phyloP scores from a whole-genome alignment of 1,284 basidiomycete genomes.

The Tetrapyrgos nigripes region DNA sequence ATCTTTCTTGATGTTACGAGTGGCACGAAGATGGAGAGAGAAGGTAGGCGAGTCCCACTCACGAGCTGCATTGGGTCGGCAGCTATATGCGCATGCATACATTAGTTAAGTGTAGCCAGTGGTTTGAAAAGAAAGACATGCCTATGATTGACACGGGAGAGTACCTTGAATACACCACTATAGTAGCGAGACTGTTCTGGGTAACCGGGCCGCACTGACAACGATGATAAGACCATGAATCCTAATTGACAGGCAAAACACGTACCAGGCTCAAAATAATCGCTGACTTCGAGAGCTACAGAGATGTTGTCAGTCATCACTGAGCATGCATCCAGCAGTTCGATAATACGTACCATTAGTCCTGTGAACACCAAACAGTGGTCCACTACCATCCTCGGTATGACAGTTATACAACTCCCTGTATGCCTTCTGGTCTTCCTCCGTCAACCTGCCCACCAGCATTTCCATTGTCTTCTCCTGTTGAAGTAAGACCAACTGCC shows the following conservation, averaged over 20 bases:
- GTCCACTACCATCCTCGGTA: conserved; percentile 13
- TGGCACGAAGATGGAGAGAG: conserved; percentile 32
- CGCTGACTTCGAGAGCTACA: background rate
- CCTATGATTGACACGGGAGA: conserved; percentile 14
- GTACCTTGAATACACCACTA: background rate
- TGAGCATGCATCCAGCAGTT: background rate
- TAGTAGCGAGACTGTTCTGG: background rate
- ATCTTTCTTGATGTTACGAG: conserved; percentile 33
- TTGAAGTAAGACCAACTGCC: conserved; percentile 6
- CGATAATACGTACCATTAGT: conserved; percentile 8
- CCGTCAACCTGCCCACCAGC: conserved; percentile 7
- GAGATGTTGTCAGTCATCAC: background rate
- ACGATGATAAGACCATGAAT: background rate
- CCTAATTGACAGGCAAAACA: background rate
- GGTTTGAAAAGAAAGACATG: conserved; percentile 2
- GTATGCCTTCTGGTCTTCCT: conserved; percentile 13
- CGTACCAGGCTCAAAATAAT: background rate
- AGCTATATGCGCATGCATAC: conserved; percentile 23
- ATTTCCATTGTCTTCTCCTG: background rate
- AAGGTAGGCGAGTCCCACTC: conserved; percentile 34
- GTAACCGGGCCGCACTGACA: background rate
- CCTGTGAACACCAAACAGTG: conserved; percentile 8
- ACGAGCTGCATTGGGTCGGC: conserved; percentile 31
- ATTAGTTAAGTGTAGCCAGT: background rate
- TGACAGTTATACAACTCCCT: conserved; percentile 15